These are phyloP conservation scores for Rubia yunnanensis DNA, from an alignment of 257 asterid species.

Conservation along the genomic window DNA sequence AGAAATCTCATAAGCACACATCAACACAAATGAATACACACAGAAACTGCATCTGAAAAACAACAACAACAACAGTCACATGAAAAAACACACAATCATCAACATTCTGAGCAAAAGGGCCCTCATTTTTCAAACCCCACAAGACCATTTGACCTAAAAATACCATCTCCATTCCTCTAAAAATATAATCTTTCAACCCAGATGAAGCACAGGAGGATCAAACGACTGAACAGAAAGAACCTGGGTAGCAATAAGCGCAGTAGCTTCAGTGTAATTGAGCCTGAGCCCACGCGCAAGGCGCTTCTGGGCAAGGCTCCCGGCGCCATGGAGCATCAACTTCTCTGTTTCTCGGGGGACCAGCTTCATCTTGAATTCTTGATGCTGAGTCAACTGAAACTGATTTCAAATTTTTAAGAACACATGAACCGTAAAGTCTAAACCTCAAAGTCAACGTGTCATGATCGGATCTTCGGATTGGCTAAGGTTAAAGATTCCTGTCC, in stretches of 20 bases:
- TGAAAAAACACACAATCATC: no score
- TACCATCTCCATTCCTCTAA: not conserved
- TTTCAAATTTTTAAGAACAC: not conserved
- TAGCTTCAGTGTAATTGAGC: constrained; percentile 76
- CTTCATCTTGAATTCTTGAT: constrained; percentile 41
- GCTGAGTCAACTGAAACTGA: not conserved
- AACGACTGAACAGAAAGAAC: not conserved
- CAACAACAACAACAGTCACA: no score
- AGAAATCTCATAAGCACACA: no score
- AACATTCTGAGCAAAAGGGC: not conserved
- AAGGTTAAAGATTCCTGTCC: not conserved
- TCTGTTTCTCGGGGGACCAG: constrained; percentile 79
- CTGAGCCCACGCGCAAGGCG: constrained; percentile 87
- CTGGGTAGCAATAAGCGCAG: constrained; percentile 61
- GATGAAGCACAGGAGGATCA: not conserved
- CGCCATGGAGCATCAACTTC: constrained; percentile 85
- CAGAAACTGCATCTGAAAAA: no score
- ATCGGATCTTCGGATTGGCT: not conserved
- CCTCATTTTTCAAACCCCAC: no score
- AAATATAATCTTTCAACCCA: not conserved
- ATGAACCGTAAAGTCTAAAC: not conserved
- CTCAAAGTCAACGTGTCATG: not conserved
- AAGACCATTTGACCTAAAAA: not conserved
- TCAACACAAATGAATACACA: no score
- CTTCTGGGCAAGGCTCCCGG: constrained; percentile 84